A percentile compares a stretch with the other conserved stretches of the same genome.
Conservation (phyloP, 345 rosid genomes). For the Melastoma malabathricum region DNA sequence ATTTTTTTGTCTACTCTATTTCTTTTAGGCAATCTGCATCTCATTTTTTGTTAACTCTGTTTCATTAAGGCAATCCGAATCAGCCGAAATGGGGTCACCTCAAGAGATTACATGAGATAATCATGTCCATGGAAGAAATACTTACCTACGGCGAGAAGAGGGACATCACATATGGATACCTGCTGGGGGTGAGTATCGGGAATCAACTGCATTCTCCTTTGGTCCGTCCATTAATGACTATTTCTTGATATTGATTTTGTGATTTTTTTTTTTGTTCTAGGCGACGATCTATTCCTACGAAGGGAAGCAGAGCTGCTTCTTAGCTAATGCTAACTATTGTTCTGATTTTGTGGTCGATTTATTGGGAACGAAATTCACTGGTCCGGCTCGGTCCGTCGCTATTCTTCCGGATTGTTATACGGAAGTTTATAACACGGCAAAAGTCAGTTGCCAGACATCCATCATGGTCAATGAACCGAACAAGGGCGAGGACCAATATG, state of each 20-base stretch:
- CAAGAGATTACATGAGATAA: constrained; percentile 42
- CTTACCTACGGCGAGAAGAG: constrained; percentile 34
- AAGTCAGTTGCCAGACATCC: constrained; percentile 24
- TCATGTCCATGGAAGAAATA: constrained; percentile 39
- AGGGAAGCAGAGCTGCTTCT: constrained; percentile 22
- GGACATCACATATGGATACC: constrained; percentile 6
- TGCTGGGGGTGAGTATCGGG: constrained; percentile 6
- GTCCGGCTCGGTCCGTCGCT: constrained; percentile 28
- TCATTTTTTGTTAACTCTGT: too few relatives aligned
- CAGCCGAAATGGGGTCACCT: constrained; percentile 78
- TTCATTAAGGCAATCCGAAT: not conserved
- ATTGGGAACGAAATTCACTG: constrained; percentile 1
- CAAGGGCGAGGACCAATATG: constrained; percentile 11
- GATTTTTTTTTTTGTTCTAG: constrained; percentile 7
- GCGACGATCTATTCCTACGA: constrained; percentile 11
- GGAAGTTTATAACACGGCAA: constrained; percentile 31
- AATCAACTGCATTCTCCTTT: too few relatives aligned
- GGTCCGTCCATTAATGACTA: not conserved
- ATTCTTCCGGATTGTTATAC: constrained; percentile 25
- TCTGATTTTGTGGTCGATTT: constrained; percentile 9
- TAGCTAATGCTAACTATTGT: constrained; percentile 3
- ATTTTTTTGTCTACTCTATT: too few relatives aligned
- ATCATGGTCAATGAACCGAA: constrained; percentile 10
- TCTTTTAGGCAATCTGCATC: constrained; percentile 6
- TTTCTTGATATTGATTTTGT: not conserved